A percentile compares a stretch with the other conserved stretches of the same genome.
phyloP scores from a whole-genome alignment of 805 yeast genomes.

The Candida krabiensis region DNA sequence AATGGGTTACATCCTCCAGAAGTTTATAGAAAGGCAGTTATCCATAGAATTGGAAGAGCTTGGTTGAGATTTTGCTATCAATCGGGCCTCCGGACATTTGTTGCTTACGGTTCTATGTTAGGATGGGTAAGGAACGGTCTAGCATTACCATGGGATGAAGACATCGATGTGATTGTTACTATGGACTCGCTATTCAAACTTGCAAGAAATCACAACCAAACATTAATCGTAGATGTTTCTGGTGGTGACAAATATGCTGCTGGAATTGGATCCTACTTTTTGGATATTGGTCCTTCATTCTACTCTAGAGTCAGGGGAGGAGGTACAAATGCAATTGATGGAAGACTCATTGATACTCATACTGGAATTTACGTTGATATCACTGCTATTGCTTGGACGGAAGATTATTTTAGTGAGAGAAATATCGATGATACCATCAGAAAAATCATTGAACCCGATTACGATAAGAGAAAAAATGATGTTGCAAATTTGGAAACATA shows the following conservation, averaged over 20 bases:
- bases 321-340: conserved; percentile 61
- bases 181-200: conserved; percentile 44
- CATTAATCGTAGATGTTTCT: conserved; percentile 44
- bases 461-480: conserved; percentile 8
- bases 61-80: conserved; percentile 50
- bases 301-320: conserved; percentile 51
- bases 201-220: conserved; percentile 49
- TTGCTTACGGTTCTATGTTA: conserved; percentile 64
- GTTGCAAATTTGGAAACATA: conserved; percentile 17
- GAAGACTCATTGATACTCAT: conserved; percentile 62
- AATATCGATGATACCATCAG: conserved; percentile 16
- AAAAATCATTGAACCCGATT: conserved; percentile 24
- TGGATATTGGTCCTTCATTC: conserved; percentile 48
- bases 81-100: conserved; percentile 53
- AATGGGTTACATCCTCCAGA: conserved; percentile 44
- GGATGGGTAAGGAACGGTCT: conserved; percentile 68
- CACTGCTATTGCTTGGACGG: conserved; percentile 51
- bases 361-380: conserved; percentile 68
- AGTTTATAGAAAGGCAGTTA: conserved; percentile 36
- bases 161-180: conserved; percentile 65
- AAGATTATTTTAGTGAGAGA: conserved; percentile 30
- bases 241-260: conserved; percentile 32
- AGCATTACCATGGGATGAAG: conserved; percentile 66
- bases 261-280: conserved; percentile 57
- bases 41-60: conserved; percentile 51